A percentile compares a stretch with the other conserved stretches of the same genome.
Evolutionary conservation across 805 yeast genomes (phyloP).

Genomic region (Hanseniaspora hatyaiensis): DNA sequence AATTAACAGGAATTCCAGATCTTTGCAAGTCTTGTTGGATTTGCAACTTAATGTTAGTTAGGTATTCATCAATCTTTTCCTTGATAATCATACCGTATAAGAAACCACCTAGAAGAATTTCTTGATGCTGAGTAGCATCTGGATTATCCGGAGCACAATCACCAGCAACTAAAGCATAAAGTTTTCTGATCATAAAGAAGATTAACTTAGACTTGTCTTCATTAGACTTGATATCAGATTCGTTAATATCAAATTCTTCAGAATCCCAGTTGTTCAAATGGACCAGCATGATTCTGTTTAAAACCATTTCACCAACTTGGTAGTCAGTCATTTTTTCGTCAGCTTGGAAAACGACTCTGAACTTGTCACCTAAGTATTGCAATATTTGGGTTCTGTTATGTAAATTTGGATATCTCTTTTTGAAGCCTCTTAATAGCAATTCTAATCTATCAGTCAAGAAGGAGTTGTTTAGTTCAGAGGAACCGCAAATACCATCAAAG

Average conservation of each 20-base stretch:
- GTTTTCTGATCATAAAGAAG: conserved; percentile 87
- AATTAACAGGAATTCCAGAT: conserved; percentile 60
- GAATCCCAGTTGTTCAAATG: conserved; percentile 46
- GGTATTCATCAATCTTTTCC: conserved; percentile 90
- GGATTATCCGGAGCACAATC: conserved; percentile 96
- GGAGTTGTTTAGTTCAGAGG: conserved; percentile 65
- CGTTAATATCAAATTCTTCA: conserved; percentile 11
- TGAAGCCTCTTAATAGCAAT: conserved; percentile 76
- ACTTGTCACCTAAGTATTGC: conserved; percentile 89
- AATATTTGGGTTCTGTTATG: conserved; percentile 78
- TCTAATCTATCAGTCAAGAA: conserved; percentile 97
- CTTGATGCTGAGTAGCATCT: conserved; percentile 98
- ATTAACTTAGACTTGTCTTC: conserved; percentile 77
- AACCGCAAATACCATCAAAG: conserved; percentile 89
- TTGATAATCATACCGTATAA: conserved; percentile 91
- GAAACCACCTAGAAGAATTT: conserved; percentile 88
- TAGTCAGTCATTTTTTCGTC: conserved; percentile 78
- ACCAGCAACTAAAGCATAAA: conserved; percentile 89
- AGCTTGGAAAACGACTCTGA: conserved; percentile 84
- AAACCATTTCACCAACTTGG: conserved; percentile 79
- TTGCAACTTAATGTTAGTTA: conserved; percentile 60
- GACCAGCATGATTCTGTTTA: conserved; percentile 75
- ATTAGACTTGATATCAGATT: conserved; percentile 25
- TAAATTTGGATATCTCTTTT: conserved; percentile 52
- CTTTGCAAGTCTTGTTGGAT: conserved; percentile 70